Evolutionary conservation across 192 early-diverging fungal species (phyloP).

Genomic region (Linnemannia zychae): DNA sequence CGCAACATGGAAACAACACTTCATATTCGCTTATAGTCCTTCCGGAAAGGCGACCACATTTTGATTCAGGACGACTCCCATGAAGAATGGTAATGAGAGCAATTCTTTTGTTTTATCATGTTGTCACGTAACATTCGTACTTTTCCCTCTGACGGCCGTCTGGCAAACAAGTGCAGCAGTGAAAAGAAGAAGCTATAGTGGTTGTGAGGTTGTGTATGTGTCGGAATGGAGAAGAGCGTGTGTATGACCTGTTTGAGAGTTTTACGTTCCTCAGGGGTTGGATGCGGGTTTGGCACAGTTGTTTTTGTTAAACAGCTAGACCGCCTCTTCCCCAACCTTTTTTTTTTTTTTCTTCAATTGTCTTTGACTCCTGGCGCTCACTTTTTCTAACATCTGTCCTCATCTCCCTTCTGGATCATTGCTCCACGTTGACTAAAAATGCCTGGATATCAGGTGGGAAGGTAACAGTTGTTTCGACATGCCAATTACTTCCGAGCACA

Average conservation of each 20-base stretch:
- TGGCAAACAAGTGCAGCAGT: too few species aligned
- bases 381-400: not conserved
- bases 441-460: slow-evolving; percentile 36
- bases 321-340: not conserved
- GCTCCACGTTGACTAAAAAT: not conserved
- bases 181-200: too few species aligned
- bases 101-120: not conserved
- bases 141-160: too few species aligned
- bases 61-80: slow-evolving; percentile 46
- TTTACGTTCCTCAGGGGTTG: not conserved
- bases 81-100: slow-evolving; percentile 50
- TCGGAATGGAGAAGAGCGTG: not conserved
- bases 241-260: not conserved
- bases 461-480: slow-evolving; percentile 13
- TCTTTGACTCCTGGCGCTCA: not conserved
- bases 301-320: not conserved
- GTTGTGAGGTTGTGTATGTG: too few species aligned
- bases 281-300: not conserved
- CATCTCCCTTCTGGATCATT: not conserved
- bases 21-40: slow-evolving; percentile 22
- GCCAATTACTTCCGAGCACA: too few species aligned
- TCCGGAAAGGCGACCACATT: slow-evolving; percentile 49
- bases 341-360: not conserved
- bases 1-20: not conserved
- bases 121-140: too few species aligned